Evolutionary conservation across 371 early-diverging fungal species (phyloP).

Genomic region (Mortierella sp.): DNA sequence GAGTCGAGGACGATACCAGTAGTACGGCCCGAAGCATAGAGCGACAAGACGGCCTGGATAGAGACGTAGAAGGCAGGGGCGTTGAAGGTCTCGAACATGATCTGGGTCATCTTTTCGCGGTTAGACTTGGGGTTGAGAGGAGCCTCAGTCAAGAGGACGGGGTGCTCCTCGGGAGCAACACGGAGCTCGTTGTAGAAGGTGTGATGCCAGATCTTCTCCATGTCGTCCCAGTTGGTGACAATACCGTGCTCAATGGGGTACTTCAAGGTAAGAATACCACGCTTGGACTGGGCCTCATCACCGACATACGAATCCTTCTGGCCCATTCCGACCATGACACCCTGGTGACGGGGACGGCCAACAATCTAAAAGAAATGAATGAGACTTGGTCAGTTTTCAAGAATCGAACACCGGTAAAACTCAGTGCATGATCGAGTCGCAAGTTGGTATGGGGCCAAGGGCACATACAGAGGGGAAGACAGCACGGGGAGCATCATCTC

Average conservation of each 20-base stretch:
- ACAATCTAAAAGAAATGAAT: slow-evolving; percentile 64
- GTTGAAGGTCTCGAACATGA: slow-evolving; percentile 98
- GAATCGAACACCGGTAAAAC: background rate
- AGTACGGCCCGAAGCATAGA: slow-evolving; percentile 94
- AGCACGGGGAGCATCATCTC: slow-evolving; percentile 94
- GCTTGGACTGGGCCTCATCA: slow-evolving; percentile 90
- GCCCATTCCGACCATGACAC: slow-evolving; percentile 97
- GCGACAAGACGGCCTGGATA: slow-evolving; percentile 93
- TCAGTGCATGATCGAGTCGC: background rate
- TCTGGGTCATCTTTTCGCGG: slow-evolving; percentile 92
- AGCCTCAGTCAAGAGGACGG: slow-evolving; percentile 95
- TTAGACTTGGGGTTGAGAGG: slow-evolving; percentile 91
- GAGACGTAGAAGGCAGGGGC: slow-evolving; percentile 95
- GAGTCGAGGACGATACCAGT: slow-evolving; percentile 95
- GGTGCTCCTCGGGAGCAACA: slow-evolving; percentile 96
- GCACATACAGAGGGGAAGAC: slow-evolving; percentile 82
- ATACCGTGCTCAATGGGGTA: slow-evolving; percentile 98
- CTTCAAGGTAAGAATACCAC: slow-evolving; percentile 90
- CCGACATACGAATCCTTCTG: slow-evolving; percentile 96
- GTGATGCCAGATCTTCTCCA: slow-evolving; percentile 97
- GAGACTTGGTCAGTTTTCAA: background rate
- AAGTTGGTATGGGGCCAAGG: background rate
- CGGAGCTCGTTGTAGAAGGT: slow-evolving; percentile 94
- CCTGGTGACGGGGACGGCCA: slow-evolving; percentile 94
- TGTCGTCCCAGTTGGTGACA: slow-evolving; percentile 96